Evolutionary conservation across 441 rosid genomes (phyloP), one percentile per base, ranked within the genome.

Genomic region (Populus trichocarpa): DNA sequence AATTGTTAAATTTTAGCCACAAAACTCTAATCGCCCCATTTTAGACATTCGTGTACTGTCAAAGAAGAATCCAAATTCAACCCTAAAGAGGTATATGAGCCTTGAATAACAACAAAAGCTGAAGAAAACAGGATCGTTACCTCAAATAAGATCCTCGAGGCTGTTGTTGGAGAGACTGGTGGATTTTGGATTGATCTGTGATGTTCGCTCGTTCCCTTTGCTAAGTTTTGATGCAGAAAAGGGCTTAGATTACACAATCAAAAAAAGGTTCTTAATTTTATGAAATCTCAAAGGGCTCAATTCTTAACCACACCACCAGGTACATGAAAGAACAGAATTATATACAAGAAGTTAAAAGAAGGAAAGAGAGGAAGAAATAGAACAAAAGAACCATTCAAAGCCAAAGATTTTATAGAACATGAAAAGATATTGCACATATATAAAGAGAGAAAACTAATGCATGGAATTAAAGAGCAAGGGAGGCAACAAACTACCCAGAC

Each of bases 381-480:
- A 61, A 22, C 32, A 64, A 30, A 22, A 73, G n/a, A 73, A 70
- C 64, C 35, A 59, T 28, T 70, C 72, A 67, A 63, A 30, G 69
- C 26, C 36, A 33, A 67, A 26, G 23, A 40, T 4, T 8, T 25
- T 10, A 10, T 26, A 40, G 13, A 70, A 35, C 22, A 69, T n/a
- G 32, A 25, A 63, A 23, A 35, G 63, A 74, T 18, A 73, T 8
- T 26, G 46, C 67, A 42, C 11, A 8, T 57, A 63, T 30, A 26
- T 66, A 9, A 63, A 59, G 42, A 26, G 61, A 46, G 57, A n/a
- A 25, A 67, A 67, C 28, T 66, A 67, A 78, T 67, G 75, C 75
- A 42, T 26, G 74, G 67, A 71, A 71, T 22, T 40, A 13, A 33
- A 26, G 66, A 25, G 33, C 67, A 20, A 30, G 73, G n/a, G 46